A percentile compares a stretch with the other conserved stretches of the same genome.
phyloP scores from a whole-genome alignment of 768 basidiomycete species.

The Rhodotorula kratochvilovae region DNA sequence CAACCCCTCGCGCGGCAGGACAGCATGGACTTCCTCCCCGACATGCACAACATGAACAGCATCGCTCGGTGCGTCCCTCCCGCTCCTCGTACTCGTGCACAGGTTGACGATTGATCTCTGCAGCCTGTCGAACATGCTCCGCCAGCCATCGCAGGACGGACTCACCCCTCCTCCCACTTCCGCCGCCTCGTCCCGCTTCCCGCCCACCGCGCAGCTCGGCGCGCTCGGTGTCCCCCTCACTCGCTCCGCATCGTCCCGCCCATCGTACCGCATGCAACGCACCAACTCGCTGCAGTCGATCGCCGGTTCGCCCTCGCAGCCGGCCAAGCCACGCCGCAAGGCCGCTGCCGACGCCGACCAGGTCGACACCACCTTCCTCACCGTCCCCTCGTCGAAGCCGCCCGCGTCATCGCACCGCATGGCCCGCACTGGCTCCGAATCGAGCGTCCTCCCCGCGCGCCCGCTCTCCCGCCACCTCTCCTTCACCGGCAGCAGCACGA shows the following conservation, averaged over 20 bases:
- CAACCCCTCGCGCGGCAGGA: constrained; percentile 25
- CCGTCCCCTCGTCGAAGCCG: not conserved
- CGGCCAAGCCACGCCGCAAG: constrained; percentile 7
- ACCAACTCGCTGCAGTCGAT: constrained; percentile 35
- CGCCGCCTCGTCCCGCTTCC: not conserved
- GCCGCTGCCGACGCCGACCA: not conserved
- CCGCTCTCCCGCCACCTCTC: constrained; percentile 7
- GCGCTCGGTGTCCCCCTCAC: not conserved
- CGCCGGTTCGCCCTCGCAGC: constrained; percentile 34
- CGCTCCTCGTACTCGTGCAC: not conserved
- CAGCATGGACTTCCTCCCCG: constrained; percentile 35
- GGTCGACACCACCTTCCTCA: not conserved
- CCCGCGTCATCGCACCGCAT: too few relatives aligned
- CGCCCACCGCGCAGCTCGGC: constrained; percentile 3
- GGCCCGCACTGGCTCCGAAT: constrained; percentile 26
- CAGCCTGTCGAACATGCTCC: constrained; percentile 33
- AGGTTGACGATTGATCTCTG: not conserved
- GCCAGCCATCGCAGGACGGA: constrained; percentile 10
- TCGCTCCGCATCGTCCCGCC: not conserved
- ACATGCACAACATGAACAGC: constrained; percentile 9
- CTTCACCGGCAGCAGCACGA: constrained; percentile 1
- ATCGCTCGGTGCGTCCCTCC: constrained; percentile 19
- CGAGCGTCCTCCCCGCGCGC: constrained; percentile 18
- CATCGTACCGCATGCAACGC: constrained; percentile 20
- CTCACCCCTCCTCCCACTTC: not conserved